Evolutionary conservation across 1,139 yeast genomes (phyloP).

Genomic region (Debaryomyces coudertii): DNA sequence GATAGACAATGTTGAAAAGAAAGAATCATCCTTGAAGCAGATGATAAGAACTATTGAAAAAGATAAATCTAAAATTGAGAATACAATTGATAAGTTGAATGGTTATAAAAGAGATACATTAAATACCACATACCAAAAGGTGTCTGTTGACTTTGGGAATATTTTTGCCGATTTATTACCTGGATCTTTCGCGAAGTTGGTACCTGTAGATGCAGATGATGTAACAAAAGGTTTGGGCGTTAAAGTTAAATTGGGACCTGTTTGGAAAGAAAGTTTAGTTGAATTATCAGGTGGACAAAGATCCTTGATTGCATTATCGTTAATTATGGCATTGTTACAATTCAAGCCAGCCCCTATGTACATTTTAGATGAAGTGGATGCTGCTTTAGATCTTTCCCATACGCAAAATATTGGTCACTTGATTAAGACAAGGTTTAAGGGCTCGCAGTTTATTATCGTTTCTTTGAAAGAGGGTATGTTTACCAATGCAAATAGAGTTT

Average conservation of each 20-base stretch:
- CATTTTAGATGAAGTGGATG: slow-evolving; percentile 95
- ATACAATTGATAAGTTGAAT: slow-evolving; percentile 83
- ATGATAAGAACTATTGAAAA: slow-evolving; percentile 89
- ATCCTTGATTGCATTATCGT: slow-evolving; percentile 86
- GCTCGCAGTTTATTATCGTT: slow-evolving; percentile 95
- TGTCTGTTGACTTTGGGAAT: slow-evolving; percentile 86
- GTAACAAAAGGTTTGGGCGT: slow-evolving; percentile 92
- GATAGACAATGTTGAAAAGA: slow-evolving; percentile 92
- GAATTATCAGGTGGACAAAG: slow-evolving; percentile 98
- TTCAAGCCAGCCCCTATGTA: slow-evolving; percentile 99
- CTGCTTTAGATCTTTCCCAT: slow-evolving; percentile 95
- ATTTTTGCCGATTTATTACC: slow-evolving; percentile 89
- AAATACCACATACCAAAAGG: slow-evolving; percentile 82
- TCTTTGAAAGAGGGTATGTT: slow-evolving; percentile 98
- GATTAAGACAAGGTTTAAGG: slow-evolving; percentile 91
- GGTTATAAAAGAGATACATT: slow-evolving; percentile 85
- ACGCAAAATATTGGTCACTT: slow-evolving; percentile 97
- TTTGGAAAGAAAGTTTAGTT: slow-evolving; percentile 95
- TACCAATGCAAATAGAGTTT: slow-evolving; percentile 92
- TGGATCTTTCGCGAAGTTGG: slow-evolving; percentile 87
- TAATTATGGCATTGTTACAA: slow-evolving; percentile 87
- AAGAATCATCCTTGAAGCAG: slow-evolving; percentile 72
- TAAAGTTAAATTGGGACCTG: slow-evolving; percentile 84
- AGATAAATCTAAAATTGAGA: slow-evolving; percentile 88
- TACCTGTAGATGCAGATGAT: slow-evolving; percentile 75